Base-by-base conservation (phyloP, 805 yeast species). In the Cyberlindnera mrakii region DNA sequence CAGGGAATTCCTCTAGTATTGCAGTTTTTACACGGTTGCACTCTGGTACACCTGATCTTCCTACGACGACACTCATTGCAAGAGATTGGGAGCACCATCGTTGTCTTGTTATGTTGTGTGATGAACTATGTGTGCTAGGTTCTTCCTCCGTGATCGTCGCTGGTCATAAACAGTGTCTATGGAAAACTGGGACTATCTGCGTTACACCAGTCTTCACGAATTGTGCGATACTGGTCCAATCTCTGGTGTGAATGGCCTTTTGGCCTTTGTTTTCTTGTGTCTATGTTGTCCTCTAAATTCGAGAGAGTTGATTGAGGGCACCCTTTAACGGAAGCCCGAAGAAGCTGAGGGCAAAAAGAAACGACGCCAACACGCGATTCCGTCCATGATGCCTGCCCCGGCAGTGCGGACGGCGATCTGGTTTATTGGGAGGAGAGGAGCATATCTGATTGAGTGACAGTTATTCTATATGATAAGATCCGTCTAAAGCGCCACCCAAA, bases 11-110 rank as follows among this genome's bases (percentile, higher is more conserved):
- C 38, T 35, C 48, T 43, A 6, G 42, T 33, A 4, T 36, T 2
- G 33, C 60, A 57, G 44, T 44, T 48, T 20, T 32, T 31, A 27
- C 60, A 57, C 0, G 57, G 53, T 2, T 37, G 34, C 5, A 46
- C 45, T 23, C 53, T 50, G 31, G 39, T 29, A 32, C 60, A 57
- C 1, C 55, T 44, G 41, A 57, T 53, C 46, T 57, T 57, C 3
- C 60, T 32, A 1, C 59, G 45, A 20, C 60, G 49, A 40, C 60
- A 57, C 44, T 55, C 58, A 18, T 49, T 51, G 33, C 60, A 55
- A 1, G 58, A 53, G 13, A 57, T 50, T 0, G 60, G 59, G 4
- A 42, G 30, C 25, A 51, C 50, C 53, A 48, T 48, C 3, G 36
- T 17, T 34, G 3, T n/a, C 5, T 18, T 2, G 9, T 20, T 34